A percentile compares a stretch with the other conserved stretches of the same genome.
These are phyloP conservation scores for Ceratocystis albifundus DNA, from an alignment of 2,329 filamentous ascomycete species.

Conservation along the genomic window DNA sequence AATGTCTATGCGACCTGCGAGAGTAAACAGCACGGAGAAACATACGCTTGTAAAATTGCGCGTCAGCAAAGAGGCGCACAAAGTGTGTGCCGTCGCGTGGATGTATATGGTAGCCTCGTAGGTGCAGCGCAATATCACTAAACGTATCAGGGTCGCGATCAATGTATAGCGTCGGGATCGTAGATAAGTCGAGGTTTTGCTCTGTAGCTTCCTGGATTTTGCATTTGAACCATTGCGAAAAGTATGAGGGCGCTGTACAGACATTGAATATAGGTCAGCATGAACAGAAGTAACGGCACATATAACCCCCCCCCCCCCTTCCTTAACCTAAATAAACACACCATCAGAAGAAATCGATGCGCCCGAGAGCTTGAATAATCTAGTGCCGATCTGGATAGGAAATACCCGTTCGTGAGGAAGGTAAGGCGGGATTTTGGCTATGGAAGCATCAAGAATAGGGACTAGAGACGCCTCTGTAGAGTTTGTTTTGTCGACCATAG, in stretches of 20 bases:
- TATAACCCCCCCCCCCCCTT: constrained; percentile 24
- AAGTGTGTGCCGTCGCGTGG: constrained; percentile 77
- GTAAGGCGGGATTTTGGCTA: constrained; percentile 43
- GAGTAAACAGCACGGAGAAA: not conserved
- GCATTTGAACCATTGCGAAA: constrained; percentile 83
- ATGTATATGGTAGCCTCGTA: constrained; percentile 81
- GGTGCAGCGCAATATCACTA: constrained; percentile 74
- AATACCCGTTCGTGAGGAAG: constrained; percentile 63
- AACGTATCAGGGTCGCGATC: constrained; percentile 87
- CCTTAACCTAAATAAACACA: constrained; percentile 29
- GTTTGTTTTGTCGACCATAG: not conserved
- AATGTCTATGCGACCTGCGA: not conserved
- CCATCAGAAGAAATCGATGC: constrained; percentile 63
- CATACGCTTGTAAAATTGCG: constrained; percentile 79
- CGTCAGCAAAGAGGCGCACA: constrained; percentile 84
- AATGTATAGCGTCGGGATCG: constrained; percentile 76
- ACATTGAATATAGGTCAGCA: not conserved
- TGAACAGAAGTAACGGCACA: not conserved
- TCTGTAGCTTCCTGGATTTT: constrained; percentile 58
- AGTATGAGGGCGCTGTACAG: constrained; percentile 73
- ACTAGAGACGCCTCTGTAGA: not conserved
- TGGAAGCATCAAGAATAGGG: constrained; percentile 15
- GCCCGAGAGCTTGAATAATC: constrained; percentile 61
- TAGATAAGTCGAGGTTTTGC: constrained; percentile 35
- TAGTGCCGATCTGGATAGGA: constrained; percentile 60